These are phyloP conservation scores for Teratosphaeria gauchensis DNA, from an alignment of 2,329 filamentous ascomycete species.

Conservation along the genomic window DNA sequence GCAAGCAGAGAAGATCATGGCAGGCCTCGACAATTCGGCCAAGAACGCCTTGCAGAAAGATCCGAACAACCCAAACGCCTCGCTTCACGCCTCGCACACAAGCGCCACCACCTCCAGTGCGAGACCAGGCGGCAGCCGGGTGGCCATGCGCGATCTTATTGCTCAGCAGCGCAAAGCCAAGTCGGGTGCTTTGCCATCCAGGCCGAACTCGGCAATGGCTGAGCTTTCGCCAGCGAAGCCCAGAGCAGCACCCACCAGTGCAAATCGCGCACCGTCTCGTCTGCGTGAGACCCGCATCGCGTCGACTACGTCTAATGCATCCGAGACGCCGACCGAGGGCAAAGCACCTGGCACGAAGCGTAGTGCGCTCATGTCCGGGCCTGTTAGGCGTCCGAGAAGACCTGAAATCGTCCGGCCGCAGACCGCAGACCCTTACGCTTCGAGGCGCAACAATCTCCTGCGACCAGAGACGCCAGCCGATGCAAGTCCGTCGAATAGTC, in stretches of 20 bases:
- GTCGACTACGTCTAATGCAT: constrained; percentile 22
- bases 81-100: constrained; percentile 31
- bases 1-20: constrained; percentile 68
- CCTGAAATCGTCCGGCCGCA: constrained; percentile 41
- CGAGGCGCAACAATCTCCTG: constrained; percentile 20
- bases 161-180: constrained; percentile 60
- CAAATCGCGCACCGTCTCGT: constrained; percentile 19
- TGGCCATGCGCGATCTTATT: constrained; percentile 71
- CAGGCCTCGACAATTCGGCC: constrained; percentile 65
- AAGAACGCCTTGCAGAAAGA: constrained; percentile 76
- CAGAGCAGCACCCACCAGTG: constrained; percentile 16
- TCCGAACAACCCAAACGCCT: constrained; percentile 62
- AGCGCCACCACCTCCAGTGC: background rate
- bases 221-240: constrained; percentile 40
- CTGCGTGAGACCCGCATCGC: constrained; percentile 20
- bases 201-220: constrained; percentile 50
- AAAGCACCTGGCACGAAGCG: constrained; percentile 22
- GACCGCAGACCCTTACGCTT: constrained; percentile 46
- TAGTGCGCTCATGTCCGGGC: constrained; percentile 47
- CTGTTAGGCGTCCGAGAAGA: constrained; percentile 44
- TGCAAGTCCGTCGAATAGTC: constrained; percentile 36
- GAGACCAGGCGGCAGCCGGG: constrained; percentile 39
- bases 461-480: constrained; percentile 38
- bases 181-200: constrained; percentile 38
- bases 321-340: constrained; percentile 15